A percentile compares a stretch with the other conserved stretches of the same genome.
These are phyloP conservation scores for Ambrosia artemisiifolia DNA, from an alignment of 129 eudicot species.

Conservation along the genomic window DNA sequence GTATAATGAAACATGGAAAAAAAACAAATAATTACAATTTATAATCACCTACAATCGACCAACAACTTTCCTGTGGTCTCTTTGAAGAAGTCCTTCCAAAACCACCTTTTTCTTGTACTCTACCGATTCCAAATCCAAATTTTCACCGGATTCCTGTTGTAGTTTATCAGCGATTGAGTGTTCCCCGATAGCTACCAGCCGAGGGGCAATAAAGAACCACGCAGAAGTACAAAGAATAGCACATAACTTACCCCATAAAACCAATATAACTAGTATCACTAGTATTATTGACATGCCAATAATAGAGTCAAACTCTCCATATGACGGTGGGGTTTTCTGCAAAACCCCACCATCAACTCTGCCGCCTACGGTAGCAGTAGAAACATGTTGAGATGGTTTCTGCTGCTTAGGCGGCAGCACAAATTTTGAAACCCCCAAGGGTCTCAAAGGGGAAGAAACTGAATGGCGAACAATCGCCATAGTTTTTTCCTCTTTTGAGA, in stretches of 20 bases:
- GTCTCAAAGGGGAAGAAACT: slow-evolving; percentile 7
- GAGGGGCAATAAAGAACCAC: slow-evolving; percentile 53
- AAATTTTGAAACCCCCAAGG: background rate
- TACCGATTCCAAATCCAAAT: slow-evolving; percentile 24
- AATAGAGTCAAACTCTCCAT: slow-evolving; percentile 31
- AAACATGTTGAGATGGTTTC: background rate
- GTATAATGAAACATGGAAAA: background rate
- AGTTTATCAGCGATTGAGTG: slow-evolving; percentile 10
- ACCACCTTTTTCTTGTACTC: slow-evolving; percentile 56
- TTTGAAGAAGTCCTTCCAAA: slow-evolving; percentile 53
- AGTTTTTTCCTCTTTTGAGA: background rate
- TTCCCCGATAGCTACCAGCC: slow-evolving; percentile 2
- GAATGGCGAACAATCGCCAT: background rate
- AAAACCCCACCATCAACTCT: background rate
- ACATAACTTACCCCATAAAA: slow-evolving; percentile 63
- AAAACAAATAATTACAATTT: background rate
- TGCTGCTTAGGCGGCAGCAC: slow-evolving; percentile 2
- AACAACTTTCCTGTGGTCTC: slow-evolving; percentile 33
- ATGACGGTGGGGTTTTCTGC: background rate
- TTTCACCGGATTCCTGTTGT: background rate
- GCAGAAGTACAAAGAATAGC: slow-evolving; percentile 65
- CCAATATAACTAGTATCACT: slow-evolving; percentile 41
- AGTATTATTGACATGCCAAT: slow-evolving; percentile 49
- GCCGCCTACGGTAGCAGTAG: background rate
- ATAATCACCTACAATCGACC: slow-evolving; percentile 28